Evolutionary conservation across 2,329 filamentous ascomycete species (phyloP).

Genomic region (Diplodia corticola): DNA sequence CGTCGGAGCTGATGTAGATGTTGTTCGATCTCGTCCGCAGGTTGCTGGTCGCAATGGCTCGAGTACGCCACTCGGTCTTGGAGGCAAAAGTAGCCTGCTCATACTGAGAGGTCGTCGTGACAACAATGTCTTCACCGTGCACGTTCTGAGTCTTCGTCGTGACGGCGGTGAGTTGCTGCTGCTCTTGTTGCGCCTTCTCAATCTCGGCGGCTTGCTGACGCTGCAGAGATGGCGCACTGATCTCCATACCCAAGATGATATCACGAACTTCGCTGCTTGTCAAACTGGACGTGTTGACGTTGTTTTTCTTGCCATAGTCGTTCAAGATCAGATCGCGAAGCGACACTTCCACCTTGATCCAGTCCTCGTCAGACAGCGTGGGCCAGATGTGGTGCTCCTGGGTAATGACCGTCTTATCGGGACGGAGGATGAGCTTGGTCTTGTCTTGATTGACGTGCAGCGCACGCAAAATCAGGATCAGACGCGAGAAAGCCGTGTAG

Average conservation of each 20-base stretch:
- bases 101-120: constrained; percentile 96
- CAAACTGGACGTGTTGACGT: constrained; percentile 95
- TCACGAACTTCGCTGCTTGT: constrained; percentile 97
- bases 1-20: constrained; percentile 96
- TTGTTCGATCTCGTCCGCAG: constrained; percentile 92
- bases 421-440: constrained; percentile 90
- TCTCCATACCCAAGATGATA: constrained; percentile 99
- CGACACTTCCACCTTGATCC: constrained; percentile 99
- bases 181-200: constrained; percentile 97
- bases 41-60: constrained; percentile 95
- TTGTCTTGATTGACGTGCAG: constrained; percentile 98
- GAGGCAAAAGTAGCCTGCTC: constrained; percentile 97
- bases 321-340: constrained; percentile 94
- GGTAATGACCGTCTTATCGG: constrained; percentile 97
- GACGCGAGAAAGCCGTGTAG: constrained; percentile 95
- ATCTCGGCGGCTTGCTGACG: constrained; percentile 98
- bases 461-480: constrained; percentile 89
- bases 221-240: constrained; percentile 95
- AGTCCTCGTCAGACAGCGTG: constrained; percentile 88
- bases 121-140: constrained; percentile 95
- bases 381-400: constrained; percentile 99
- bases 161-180: constrained; percentile 92
- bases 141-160: constrained; percentile 98
- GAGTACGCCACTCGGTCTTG: constrained; percentile 97
- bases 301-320: constrained; percentile 99